A percentile compares a stretch with the other conserved stretches of the same genome.
Evolutionary conservation across 2,329 filamentous ascomycete species (phyloP).

Genomic region (Hysterium pulicare): DNA sequence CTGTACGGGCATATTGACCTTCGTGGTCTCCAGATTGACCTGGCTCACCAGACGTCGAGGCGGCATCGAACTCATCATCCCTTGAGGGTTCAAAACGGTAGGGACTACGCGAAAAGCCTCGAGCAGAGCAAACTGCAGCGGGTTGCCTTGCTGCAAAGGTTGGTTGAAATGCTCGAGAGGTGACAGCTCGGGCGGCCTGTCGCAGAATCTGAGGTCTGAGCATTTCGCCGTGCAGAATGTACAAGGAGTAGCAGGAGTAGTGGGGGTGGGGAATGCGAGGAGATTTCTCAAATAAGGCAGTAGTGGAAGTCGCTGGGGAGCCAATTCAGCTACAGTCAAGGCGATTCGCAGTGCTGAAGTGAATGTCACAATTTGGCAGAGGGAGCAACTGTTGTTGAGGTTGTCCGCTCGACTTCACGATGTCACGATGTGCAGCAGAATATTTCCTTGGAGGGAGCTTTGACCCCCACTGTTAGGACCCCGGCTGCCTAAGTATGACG

Average conservation of each 20-base stretch:
- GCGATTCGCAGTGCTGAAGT: too few relatives aligned
- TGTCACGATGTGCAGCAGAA: too few relatives aligned
- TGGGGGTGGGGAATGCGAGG: background rate
- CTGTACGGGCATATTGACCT: conserved; percentile 74
- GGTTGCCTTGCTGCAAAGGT: conserved; percentile 18
- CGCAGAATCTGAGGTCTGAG: conserved; percentile 32
- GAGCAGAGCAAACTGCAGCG: conserved; percentile 14
- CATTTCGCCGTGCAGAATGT: too few relatives aligned
- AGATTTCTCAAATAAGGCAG: too few relatives aligned
- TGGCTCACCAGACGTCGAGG: conserved; percentile 35
- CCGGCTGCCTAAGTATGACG: too few relatives aligned
- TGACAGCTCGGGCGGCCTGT: conserved; percentile 25
- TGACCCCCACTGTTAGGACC: too few relatives aligned
- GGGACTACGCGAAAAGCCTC: conserved; percentile 27
- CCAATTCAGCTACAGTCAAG: background rate
- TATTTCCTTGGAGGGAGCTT: too few relatives aligned
- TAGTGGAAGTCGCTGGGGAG: background rate
- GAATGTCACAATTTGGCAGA: too few relatives aligned
- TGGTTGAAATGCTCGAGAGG: conserved; percentile 25
- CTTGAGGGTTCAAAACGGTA: conserved; percentile 20
- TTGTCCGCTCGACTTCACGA: too few relatives aligned
- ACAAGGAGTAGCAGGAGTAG: conserved; percentile 7
- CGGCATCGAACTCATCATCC: conserved; percentile 29
- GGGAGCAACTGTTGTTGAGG: too few relatives aligned
- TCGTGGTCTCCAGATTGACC: conserved; percentile 49